These are phyloP conservation scores for Suillus placidus DNA, from an alignment of 768 basidiomycete species.

Conservation along the genomic window DNA sequence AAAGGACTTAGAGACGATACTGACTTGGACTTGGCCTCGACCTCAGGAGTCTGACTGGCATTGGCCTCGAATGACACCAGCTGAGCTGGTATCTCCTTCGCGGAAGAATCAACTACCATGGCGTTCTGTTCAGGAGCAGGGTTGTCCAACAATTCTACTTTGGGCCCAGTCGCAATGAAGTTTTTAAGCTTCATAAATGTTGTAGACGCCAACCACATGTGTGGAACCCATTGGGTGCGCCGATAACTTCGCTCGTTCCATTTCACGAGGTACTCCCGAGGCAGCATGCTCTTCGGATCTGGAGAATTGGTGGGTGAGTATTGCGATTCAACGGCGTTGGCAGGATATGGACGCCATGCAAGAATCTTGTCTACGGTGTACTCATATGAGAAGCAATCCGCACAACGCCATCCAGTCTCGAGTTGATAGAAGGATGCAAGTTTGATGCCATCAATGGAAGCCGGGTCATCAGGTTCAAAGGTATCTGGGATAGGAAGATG, in stretches of 20 bases:
- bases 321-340: slow-evolving; percentile 58
- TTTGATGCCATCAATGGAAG: slow-evolving; percentile 34
- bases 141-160: slow-evolving; percentile 63
- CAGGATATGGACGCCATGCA: slow-evolving; percentile 87
- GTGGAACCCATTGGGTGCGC: slow-evolving; percentile 86
- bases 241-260: slow-evolving; percentile 82
- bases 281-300: slow-evolving; percentile 61
- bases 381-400: slow-evolving; percentile 73
- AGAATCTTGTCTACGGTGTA: slow-evolving; percentile 81
- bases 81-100: slow-evolving; percentile 21
- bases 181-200: slow-evolving; percentile 68
- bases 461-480: slow-evolving; percentile 32
- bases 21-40: slow-evolving; percentile 32
- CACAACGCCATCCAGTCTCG: slow-evolving; percentile 64
- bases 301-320: slow-evolving; percentile 42
- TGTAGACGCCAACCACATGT: slow-evolving; percentile 85
- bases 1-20: slow-evolving; percentile 41
- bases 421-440: slow-evolving; percentile 67
- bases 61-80: slow-evolving; percentile 44
- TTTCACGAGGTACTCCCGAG: slow-evolving; percentile 93
- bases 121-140: slow-evolving; percentile 34
- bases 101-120: slow-evolving; percentile 33
- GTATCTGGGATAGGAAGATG: slow-evolving; percentile 60
- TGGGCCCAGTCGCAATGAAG: slow-evolving; percentile 72
- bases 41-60: slow-evolving; percentile 38